These are phyloP conservation scores for Viola pubescens DNA, from an alignment of 441 rosid species.

Conservation along the genomic window DNA sequence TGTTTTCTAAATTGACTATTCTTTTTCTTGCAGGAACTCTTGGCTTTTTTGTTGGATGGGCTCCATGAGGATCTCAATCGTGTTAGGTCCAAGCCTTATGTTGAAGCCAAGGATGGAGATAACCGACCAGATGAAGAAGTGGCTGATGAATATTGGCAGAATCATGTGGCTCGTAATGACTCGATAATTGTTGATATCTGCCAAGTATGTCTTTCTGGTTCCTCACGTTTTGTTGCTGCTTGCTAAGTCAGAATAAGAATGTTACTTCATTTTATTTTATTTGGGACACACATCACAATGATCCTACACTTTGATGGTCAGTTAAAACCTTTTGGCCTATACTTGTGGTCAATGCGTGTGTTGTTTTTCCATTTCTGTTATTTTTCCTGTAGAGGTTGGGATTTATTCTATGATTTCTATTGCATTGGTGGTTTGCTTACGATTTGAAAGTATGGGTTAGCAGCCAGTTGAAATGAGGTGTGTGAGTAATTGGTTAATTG, in stretches of 20 bases:
- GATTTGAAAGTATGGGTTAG: too few relatives aligned
- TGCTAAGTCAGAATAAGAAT: neutral
- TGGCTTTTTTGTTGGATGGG: slow-evolving; percentile 71
- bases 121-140: slow-evolving; percentile 49
- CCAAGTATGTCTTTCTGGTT: slow-evolving; percentile 33
- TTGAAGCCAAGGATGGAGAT: slow-evolving; percentile 55
- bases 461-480: too few relatives aligned
- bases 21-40: slow-evolving; percentile 41
- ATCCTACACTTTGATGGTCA: neutral
- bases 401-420: too few relatives aligned
- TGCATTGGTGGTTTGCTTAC: too few relatives aligned
- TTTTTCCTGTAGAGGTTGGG: too few relatives aligned
- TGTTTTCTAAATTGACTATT: neutral
- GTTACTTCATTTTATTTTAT: neutral
- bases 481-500: too few relatives aligned
- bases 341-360: too few relatives aligned
- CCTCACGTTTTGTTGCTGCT: neutral
- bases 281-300: neutral
- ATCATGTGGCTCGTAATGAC: slow-evolving; percentile 57
- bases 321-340: neutral
- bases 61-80: slow-evolving; percentile 82
- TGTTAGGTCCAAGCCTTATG: slow-evolving; percentile 63
- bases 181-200: slow-evolving; percentile 54
- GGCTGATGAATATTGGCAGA: slow-evolving; percentile 63
- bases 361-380: too few relatives aligned